Percentiles rank a stretch among this genome's conserved stretches.
Evolutionary conservation across 2,329 filamentous ascomycete species (phyloP).

Genomic region (Aspergillus oerlinghausenensis): DNA sequence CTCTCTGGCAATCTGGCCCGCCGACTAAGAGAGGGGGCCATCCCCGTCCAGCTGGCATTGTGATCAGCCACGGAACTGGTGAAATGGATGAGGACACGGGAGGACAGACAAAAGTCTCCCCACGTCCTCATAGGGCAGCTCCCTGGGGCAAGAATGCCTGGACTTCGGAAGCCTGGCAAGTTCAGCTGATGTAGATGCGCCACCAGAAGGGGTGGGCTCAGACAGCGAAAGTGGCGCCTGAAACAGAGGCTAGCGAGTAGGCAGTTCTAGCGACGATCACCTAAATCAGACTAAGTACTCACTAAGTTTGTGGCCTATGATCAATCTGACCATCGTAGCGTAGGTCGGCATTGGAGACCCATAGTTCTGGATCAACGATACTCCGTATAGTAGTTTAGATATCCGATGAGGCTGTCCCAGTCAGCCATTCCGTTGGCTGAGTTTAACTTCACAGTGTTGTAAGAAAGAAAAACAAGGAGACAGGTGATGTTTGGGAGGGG

Average conservation of each 20-base stretch:
- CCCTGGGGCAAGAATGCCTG: conserved; percentile 12
- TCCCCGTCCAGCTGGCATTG: conserved; percentile 19
- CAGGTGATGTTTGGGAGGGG: not conserved
- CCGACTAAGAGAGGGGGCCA: conserved; percentile 1
- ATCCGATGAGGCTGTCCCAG: not conserved
- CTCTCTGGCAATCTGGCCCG: not conserved
- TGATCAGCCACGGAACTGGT: conserved; percentile 21
- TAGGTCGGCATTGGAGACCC: not conserved
- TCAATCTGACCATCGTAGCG: not conserved
- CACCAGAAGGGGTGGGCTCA: conserved; percentile 14
- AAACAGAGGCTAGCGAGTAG: conserved; percentile 16
- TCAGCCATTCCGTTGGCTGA: not conserved
- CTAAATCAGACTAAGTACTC: not conserved
- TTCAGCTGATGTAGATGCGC: conserved; percentile 22
- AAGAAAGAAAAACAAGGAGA: too few relatives aligned
- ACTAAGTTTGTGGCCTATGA: not conserved
- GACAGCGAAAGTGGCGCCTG: conserved; percentile 5
- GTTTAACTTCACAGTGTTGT: too few relatives aligned
- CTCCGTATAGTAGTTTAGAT: not conserved
- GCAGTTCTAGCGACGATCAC: conserved; percentile 7
- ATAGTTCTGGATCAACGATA: not conserved
- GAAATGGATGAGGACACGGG: conserved; percentile 10
- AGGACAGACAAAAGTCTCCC: not conserved
- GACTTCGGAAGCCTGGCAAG: conserved; percentile 10
- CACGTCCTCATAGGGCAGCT: conserved; percentile 13